These are phyloP conservation scores for Phaseolus lunatus DNA, from an alignment of 306 rosid genomes.

Conservation along the genomic window DNA sequence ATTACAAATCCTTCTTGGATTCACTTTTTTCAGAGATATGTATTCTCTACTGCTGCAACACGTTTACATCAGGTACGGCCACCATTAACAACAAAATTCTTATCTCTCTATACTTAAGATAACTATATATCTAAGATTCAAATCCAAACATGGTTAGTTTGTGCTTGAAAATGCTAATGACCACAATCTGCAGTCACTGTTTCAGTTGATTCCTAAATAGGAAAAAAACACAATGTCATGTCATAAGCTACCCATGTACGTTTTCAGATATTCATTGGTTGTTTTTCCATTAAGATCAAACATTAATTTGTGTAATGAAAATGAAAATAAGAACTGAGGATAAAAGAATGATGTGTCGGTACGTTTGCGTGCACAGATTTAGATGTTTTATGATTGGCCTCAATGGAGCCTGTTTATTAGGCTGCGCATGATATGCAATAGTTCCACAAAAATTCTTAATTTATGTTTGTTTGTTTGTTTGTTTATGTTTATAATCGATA, in stretches of 20 bases:
- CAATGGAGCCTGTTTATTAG: slow-evolving; percentile 19
- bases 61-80: too few species aligned
- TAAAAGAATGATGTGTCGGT: neutral
- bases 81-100: too few species aligned
- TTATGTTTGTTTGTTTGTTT: too few species aligned
- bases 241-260: neutral
- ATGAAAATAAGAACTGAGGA: neutral
- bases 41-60: too few species aligned
- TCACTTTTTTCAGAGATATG: too few species aligned
- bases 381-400: slow-evolving; percentile 29
- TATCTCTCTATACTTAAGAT: too few species aligned
- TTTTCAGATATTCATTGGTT: neutral
- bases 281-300: neutral
- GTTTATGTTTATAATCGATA: too few species aligned
- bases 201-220: neutral
- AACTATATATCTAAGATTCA: too few species aligned
- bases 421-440: slow-evolving; percentile 42
- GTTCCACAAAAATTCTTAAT: too few species aligned
- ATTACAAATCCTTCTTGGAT: too few species aligned
- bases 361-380: neutral
- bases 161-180: neutral
- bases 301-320: neutral
- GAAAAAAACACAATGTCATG: slow-evolving; percentile 4
- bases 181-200: neutral
- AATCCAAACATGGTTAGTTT: neutral